phyloP scores from a whole-genome alignment of 177 flowering plant genomes.

The Vitis hybrid region DNA sequence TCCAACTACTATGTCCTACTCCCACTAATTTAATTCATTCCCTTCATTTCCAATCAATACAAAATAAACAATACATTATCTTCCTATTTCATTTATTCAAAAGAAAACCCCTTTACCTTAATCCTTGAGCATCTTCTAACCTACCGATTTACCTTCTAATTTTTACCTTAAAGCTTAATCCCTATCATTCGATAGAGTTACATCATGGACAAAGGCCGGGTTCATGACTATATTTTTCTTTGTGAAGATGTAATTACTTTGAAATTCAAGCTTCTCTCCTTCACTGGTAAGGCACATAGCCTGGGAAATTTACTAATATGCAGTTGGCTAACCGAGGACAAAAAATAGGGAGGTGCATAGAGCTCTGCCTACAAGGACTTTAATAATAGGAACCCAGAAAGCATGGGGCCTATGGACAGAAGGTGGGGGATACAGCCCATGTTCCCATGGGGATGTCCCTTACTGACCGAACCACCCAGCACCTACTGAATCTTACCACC shows the following conservation, averaged over 20 bases:
- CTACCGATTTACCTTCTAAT: not conserved
- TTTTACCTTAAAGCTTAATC: not conserved
- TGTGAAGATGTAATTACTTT: too few species aligned
- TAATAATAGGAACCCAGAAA: not conserved
- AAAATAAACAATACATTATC: too few species aligned
- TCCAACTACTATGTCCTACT: constrained; percentile 4
- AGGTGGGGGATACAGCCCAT: constrained; percentile 10
- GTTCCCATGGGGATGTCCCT: constrained; percentile 35
- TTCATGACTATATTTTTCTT: too few species aligned
- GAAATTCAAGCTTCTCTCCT: too few species aligned
- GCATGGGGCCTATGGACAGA: constrained; percentile 4
- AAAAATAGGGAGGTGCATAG: not conserved
- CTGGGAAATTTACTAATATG: not conserved
- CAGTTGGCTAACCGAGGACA: not conserved
- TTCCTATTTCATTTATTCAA: too few species aligned
- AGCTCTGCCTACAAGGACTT: not conserved
- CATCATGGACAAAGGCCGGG: too few species aligned
- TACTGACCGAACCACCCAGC: constrained; percentile 24
- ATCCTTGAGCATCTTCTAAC: too few species aligned
- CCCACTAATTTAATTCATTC: not conserved
- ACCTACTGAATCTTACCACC: constrained; percentile 1
- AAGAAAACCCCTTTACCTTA: too few species aligned
- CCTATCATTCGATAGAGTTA: too few species aligned
- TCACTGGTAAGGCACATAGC: not conserved
- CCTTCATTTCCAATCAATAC: too few species aligned